Percentiles rank a stretch among this genome's conserved stretches.
Conservation (phyloP, 805 yeast species). For the Saturnispora sekii region DNA sequence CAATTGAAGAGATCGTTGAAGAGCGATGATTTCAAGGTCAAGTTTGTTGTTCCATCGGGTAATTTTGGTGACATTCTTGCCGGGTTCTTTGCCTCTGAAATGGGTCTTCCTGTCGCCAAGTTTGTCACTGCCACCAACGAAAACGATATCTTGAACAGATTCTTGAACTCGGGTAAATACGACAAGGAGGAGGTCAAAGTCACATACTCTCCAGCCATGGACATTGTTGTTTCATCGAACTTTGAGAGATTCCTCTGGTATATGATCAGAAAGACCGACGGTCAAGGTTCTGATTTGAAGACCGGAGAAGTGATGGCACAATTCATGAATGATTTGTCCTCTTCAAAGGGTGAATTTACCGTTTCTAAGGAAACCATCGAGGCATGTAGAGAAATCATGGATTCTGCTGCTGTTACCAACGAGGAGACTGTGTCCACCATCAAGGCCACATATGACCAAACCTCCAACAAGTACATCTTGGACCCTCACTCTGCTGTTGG, state of each 20-base stretch:
- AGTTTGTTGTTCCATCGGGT: constrained; percentile 94
- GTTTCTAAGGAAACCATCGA: constrained; percentile 57
- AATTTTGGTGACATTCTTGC: constrained; percentile 98
- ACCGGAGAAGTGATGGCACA: constrained; percentile 65
- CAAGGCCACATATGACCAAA: constrained; percentile 49
- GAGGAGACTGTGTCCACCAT: constrained; percentile 74
- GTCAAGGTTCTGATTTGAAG: constrained; percentile 44
- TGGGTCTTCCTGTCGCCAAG: constrained; percentile 88
- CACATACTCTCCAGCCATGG: constrained; percentile 97
- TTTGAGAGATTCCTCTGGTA: constrained; percentile 97
- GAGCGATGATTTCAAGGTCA: constrained; percentile 37
- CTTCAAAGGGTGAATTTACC: constrained; percentile 56
- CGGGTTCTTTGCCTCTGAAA: constrained; percentile 86
- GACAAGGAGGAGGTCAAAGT: constrained; percentile 75
- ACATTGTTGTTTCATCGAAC: constrained; percentile 87
- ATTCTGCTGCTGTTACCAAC: constrained; percentile 72
- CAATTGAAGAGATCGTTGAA: constrained; percentile 37
- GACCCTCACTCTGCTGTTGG: constrained; percentile 99
- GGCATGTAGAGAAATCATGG: constrained; percentile 61
- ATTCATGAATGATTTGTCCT: constrained; percentile 75
- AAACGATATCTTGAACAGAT: constrained; percentile 90
- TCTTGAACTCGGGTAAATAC: constrained; percentile 77
- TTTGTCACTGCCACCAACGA: constrained; percentile 92
- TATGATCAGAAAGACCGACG: constrained; percentile 64
- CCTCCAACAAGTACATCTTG: constrained; percentile 61